Percentiles rank a stretch among this genome's conserved stretches.
Conservation (phyloP, 306 rosid genomes). For the Cucumis sativus region DNA sequence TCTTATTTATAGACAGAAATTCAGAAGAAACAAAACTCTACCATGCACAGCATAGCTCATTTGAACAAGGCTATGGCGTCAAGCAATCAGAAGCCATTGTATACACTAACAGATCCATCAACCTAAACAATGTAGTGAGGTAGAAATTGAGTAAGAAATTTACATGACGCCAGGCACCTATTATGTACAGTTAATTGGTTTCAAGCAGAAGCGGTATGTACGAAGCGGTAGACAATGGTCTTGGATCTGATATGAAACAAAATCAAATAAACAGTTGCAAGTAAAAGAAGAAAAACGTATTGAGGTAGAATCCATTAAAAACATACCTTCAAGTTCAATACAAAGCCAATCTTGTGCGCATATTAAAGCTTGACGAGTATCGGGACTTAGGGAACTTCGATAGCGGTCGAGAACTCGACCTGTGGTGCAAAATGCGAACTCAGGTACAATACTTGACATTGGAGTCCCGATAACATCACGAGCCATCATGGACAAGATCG, state of each 20-base stretch:
- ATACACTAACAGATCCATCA: slow-evolving; percentile 17
- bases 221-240: slow-evolving; percentile 34
- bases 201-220: slow-evolving; percentile 40
- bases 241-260: slow-evolving; percentile 36
- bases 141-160: not conserved
- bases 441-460: slow-evolving; percentile 75
- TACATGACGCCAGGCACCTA: not conserved
- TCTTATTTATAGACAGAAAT: not conserved
- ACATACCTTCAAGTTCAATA: slow-evolving; percentile 52
- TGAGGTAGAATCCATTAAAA: not conserved
- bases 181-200: slow-evolving; percentile 23
- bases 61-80: not conserved
- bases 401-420: slow-evolving; percentile 65
- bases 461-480: slow-evolving; percentile 94
- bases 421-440: slow-evolving; percentile 43
- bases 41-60: not conserved
- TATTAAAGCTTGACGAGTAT: slow-evolving; percentile 54
- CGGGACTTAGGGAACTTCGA: slow-evolving; percentile 16
- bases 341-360: slow-evolving; percentile 91
- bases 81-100: slow-evolving; percentile 11
- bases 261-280: not conserved
- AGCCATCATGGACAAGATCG: slow-evolving; percentile 94
- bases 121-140: slow-evolving; percentile 9
- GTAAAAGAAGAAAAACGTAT: slow-evolving; percentile 1
- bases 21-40: not conserved